Evolutionary conservation across 352 stramenopile genomes (phyloP), one percentile per base, ranked within the genome.

Genomic region (Phytophthora brassicae): DNA sequence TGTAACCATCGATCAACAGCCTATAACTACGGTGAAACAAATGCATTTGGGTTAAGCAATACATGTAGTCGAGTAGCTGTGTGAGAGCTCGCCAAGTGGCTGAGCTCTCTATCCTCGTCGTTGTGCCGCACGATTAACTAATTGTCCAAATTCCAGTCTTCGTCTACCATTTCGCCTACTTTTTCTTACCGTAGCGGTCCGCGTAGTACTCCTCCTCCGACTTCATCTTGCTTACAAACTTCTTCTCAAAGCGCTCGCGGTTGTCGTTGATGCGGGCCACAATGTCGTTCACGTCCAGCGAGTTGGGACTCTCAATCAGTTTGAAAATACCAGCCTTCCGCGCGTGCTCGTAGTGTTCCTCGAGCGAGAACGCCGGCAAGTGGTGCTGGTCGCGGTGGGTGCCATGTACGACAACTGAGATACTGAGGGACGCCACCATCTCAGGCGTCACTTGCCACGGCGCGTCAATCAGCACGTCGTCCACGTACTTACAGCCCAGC

Each of bases 401-500:
- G 54, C 89, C 92, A 61, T 95, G 83, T 49, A 96, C 81, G 17
- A 97, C 90, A 5, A 89, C 73, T 22, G 74, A 74, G 31, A 97
- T 76, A 45, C 90, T 85, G 16, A 98, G 77, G 45, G 86, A 97
- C 41, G 89, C 89, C 64, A 99, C 92, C 95, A 99, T 98, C 60
- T 99, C 95, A 39, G 89, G 86, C 48, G 95, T 98, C 24, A 99
- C 89, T 43, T 93, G 77, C 69, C 93, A 94, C 29, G 97, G 96
- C 41, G 97, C 96, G 68, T 99, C 97, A 48, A 99, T 99, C 45
- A 99, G 75, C 35, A 99, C 97, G 72, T 99, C 97, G 72, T 99
- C 97, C 17, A 98, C 94, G 68, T 92, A 99, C 44, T 96, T 95
- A 76, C 96, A 99, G 46, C 94, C 94, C 23, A 99, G 72, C 22